Evolutionary conservation across 2,329 filamentous ascomycete genomes (phyloP), one percentile per base, ranked within the genome.

Genomic region (Periconia sp.): DNA sequence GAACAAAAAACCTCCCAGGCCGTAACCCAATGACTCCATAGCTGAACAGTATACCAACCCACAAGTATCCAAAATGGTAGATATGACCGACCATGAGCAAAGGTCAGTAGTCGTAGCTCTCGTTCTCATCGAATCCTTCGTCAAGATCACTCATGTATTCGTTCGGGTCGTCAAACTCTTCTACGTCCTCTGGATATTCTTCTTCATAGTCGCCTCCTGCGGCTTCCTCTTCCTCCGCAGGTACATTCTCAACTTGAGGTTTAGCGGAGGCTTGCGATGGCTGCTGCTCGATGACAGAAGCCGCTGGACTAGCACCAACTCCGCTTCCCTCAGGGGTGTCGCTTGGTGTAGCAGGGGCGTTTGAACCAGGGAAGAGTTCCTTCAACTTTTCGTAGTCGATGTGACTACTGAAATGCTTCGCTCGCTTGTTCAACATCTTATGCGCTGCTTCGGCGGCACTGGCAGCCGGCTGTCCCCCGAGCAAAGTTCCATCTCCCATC

Each of bases 321-420:
- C 46, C 59, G 26, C 55, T 61, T 7, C 43, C 63, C 5, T 31
- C 37, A 21, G 48, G 51, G 10, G 52, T 53, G 11, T 53, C 52
- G 13, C 48, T 43, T 15, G 51, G 48, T 16, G 43, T 54, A 4
- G 46, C 38, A 5, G 38, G 22, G 25, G 18, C 38, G 13, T 36
- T 28, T 9, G 13, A 38, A 8, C 48, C 59, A 3, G 54, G 62
- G 16, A 75, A 76, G 4, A 77, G 56, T 22, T 66, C 65, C 29
- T 71, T 68, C 36, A 78, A 57, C 17, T 61, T 67, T 15, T 74
- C 73, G 54, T 78, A 79, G 48, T 79, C 72, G 51, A 79, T 70
- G 47, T 71, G 62, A 25, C 66, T 70, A 43, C 69, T 71, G 59
- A 76, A 74, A 8, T 64, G 60, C 21, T 66, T 67, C 3, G 66